Evolutionary conservation across 2,329 filamentous ascomycete species (phyloP).

Genomic region (Phyllachora maydis): DNA sequence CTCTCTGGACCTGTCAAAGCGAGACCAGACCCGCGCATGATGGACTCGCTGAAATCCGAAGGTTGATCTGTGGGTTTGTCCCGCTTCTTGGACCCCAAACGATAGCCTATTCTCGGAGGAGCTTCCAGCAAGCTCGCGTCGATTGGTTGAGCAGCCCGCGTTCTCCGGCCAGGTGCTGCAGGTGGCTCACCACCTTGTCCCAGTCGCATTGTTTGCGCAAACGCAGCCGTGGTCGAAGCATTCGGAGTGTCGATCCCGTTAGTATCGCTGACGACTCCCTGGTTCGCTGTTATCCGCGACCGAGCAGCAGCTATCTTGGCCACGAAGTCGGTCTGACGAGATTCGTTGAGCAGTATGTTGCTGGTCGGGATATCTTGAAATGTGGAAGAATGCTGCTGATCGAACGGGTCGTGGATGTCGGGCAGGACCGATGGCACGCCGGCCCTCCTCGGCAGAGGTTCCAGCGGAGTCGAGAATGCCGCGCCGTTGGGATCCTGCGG

Average conservation of each 20-base stretch:
- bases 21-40: constrained; percentile 16
- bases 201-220: constrained; percentile 7
- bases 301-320: constrained; percentile 31
- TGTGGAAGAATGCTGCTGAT: constrained; percentile 17
- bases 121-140: constrained; percentile 32
- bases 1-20: constrained; percentile 35
- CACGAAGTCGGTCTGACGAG: constrained; percentile 31
- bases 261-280: constrained; percentile 15
- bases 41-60: constrained; percentile 18
- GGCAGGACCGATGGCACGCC: constrained; percentile 15
- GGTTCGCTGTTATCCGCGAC: constrained; percentile 19
- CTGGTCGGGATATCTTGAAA: constrained; percentile 18
- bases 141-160: constrained; percentile 28
- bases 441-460: constrained; percentile 19
- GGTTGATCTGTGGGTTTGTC: no score
- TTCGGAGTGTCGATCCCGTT: constrained; percentile 47
- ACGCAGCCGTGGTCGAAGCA: no score
- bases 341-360: constrained; percentile 19
- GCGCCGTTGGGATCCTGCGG: constrained; percentile 16
- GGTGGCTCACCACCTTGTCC: constrained; percentile 19
- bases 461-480: constrained; percentile 12
- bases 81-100: constrained; percentile 21
- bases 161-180: constrained; percentile 29
- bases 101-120: constrained; percentile 43
- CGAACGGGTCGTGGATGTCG: constrained; percentile 27